phyloP scores from a whole-genome alignment of 2,329 filamentous ascomycete genomes.

The Dothideomycetidae sp. region DNA sequence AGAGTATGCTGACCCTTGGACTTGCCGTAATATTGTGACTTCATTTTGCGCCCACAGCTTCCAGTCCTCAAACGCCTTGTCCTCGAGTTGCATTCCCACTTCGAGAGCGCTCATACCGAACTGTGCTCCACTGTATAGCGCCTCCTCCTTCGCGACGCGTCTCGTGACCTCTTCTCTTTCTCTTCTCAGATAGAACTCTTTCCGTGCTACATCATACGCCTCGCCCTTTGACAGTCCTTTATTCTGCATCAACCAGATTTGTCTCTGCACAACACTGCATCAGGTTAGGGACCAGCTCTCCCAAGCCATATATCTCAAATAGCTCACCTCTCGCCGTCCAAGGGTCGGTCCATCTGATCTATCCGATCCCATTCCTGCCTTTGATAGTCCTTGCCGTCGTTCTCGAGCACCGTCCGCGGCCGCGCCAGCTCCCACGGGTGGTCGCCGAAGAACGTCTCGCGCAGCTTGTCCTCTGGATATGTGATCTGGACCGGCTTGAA shows the following conservation, averaged over 20 bases:
- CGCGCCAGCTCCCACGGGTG: slow-evolving; percentile 95
- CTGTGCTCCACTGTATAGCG: slow-evolving; percentile 68
- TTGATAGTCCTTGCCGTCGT: slow-evolving; percentile 67
- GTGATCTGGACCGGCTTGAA: slow-evolving; percentile 66
- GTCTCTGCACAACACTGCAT: slow-evolving; percentile 75
- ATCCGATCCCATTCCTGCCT: slow-evolving; percentile 64
- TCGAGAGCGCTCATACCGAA: slow-evolving; percentile 68
- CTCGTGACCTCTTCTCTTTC: slow-evolving; percentile 70
- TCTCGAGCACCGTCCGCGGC: slow-evolving; percentile 70
- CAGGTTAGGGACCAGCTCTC: not conserved
- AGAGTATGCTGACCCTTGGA: slow-evolving; percentile 31
- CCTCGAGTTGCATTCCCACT: slow-evolving; percentile 69
- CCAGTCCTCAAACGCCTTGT: slow-evolving; percentile 69
- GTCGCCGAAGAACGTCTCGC: slow-evolving; percentile 73
- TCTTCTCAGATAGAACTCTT: slow-evolving; percentile 78
- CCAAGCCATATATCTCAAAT: not conserved
- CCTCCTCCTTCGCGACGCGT: slow-evolving; percentile 77
- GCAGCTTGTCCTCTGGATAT: slow-evolving; percentile 73
- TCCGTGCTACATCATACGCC: slow-evolving; percentile 77
- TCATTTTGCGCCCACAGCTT: slow-evolving; percentile 57
- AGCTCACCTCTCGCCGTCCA: slow-evolving; percentile 70
- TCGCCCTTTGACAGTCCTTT: slow-evolving; percentile 29
- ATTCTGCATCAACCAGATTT: slow-evolving; percentile 64
- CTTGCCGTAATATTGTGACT: slow-evolving; percentile 35
- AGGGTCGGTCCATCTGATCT: slow-evolving; percentile 55